phyloP scores from a whole-genome alignment of 2,329 filamentous ascomycete species.

The Exophiala lecanii-corni region DNA sequence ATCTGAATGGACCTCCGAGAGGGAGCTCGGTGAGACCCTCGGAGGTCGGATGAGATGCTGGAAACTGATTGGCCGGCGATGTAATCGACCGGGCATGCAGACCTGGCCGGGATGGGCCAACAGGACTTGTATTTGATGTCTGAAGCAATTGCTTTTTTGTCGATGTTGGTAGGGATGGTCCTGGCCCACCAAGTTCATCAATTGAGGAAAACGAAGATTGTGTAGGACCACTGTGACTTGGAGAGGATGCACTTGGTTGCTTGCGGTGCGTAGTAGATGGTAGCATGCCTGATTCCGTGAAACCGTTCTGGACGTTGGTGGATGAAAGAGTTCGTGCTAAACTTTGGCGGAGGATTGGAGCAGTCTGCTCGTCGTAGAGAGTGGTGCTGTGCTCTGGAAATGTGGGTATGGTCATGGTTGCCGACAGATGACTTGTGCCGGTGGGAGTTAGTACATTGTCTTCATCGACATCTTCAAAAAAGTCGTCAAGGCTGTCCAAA shows the following conservation, averaged over 20 bases:
- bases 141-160: constrained; percentile 53
- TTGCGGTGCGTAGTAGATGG: constrained; percentile 47
- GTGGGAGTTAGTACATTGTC: constrained; percentile 30
- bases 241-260: constrained; percentile 21
- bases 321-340: constrained; percentile 65
- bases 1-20: constrained; percentile 10
- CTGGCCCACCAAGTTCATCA: constrained; percentile 47
- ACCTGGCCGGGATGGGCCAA: constrained; percentile 77
- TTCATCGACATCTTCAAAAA: constrained; percentile 67
- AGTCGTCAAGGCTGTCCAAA: constrained; percentile 73
- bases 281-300: constrained; percentile 65
- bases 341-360: constrained; percentile 84
- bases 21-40: constrained; percentile 16
- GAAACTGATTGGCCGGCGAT: constrained; percentile 60
- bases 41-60: constrained; percentile 27
- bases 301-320: constrained; percentile 79
- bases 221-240: constrained; percentile 8
- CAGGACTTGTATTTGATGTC: constrained; percentile 65
- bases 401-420: constrained; percentile 43
- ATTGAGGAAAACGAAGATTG: constrained; percentile 26
- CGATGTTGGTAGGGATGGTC: constrained; percentile 47
- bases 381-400: constrained; percentile 70
- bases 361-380: constrained; percentile 87
- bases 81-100: constrained; percentile 81
- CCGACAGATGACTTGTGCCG: constrained; percentile 36